Base-by-base conservation (phyloP, 371 early-diverging fungal species). In the Actinomucor elegans region DNA sequence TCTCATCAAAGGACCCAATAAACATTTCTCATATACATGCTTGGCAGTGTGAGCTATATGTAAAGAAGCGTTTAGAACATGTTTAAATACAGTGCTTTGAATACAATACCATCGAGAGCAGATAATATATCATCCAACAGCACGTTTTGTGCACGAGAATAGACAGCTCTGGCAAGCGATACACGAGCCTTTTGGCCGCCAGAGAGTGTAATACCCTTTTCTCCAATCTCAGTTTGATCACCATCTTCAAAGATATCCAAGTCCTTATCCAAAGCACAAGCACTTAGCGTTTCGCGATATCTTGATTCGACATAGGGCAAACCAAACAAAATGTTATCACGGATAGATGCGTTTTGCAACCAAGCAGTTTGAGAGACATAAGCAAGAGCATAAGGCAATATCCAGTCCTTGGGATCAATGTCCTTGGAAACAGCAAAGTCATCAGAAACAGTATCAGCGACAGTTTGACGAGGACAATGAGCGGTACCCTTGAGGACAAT, bases 31-130 rank as follows among this genome's bases (percentile, higher is more conserved):
- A 36, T 85, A 79, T 5, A 98, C 73, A 63, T 91, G 91, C 49
- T 85, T 85, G 4, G 91, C 96, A 1, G 97, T 97, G 35, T 96
- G 95, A 10, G 92, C 73, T n/a, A n/a, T n/a, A n/a, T n/a, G n/a
- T n/a, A n/a, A n/a, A n/a, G n/a, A n/a, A n/a, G n/a, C n/a, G n/a
- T n/a, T n/a, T n/a, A n/a, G n/a, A n/a, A n/a, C n/a, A n/a, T n/a
- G n/a, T n/a, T n/a, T n/a, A n/a, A n/a, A n/a, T n/a, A n/a, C n/a
- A n/a, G n/a, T n/a, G n/a, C n/a, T n/a, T n/a, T n/a, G n/a, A n/a
- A n/a, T n/a, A n/a, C n/a, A n/a, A n/a, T n/a, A n/a, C n/a, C 86
- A 64, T 92, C 92, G 3, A 91, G 88, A 9, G 92, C 91, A 20
- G 85, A 85, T 17, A 96, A 69, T 53, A 86, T 86, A 69, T 92